Conservation (phyloP, 371 early-diverging fungal species). For the Mortierella sp. region DNA sequence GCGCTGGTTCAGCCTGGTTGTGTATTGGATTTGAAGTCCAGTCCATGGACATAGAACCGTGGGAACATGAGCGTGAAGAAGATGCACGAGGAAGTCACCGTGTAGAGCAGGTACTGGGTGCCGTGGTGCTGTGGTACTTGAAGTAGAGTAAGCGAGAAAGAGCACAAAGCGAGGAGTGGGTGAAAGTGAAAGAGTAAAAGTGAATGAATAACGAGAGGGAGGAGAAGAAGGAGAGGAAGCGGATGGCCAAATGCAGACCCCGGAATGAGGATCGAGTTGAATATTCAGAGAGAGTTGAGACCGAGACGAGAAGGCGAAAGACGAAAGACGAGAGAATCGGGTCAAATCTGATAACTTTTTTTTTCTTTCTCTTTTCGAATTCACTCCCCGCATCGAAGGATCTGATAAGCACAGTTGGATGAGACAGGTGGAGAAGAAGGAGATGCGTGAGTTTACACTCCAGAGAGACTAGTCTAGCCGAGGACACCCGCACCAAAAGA, state of each 20-base stretch:
- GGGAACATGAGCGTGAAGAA: too few species aligned
- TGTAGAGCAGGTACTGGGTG: background rate
- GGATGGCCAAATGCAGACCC: slow-evolving; percentile 8
- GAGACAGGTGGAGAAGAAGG: background rate
- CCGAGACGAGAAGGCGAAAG: background rate
- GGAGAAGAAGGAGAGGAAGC: background rate
- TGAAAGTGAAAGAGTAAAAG: background rate
- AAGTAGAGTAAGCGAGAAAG: too few species aligned
- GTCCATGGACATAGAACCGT: too few species aligned
- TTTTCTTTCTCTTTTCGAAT: slow-evolving; percentile 3
- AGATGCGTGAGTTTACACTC: background rate
- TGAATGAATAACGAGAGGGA: background rate
- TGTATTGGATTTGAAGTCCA: too few species aligned
- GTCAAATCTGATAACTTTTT: slow-evolving; percentile 4
- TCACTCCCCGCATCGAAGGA: background rate
- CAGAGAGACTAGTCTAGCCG: background rate
- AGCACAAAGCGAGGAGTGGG: too few species aligned
- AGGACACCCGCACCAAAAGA: slow-evolving; percentile 3
- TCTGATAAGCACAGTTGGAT: slow-evolving; percentile 8
- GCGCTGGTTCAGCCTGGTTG: too few species aligned
- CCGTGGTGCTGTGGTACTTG: too few species aligned
- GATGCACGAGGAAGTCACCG: too few species aligned
- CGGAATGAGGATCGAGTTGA: background rate
- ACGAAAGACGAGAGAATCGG: background rate
- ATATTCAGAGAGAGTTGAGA: background rate